A percentile compares a stretch with the other conserved stretches of the same genome.
Conservation (phyloP, 2,329 filamentous ascomycete genomes). For the Xylariaceae sp. region DNA sequence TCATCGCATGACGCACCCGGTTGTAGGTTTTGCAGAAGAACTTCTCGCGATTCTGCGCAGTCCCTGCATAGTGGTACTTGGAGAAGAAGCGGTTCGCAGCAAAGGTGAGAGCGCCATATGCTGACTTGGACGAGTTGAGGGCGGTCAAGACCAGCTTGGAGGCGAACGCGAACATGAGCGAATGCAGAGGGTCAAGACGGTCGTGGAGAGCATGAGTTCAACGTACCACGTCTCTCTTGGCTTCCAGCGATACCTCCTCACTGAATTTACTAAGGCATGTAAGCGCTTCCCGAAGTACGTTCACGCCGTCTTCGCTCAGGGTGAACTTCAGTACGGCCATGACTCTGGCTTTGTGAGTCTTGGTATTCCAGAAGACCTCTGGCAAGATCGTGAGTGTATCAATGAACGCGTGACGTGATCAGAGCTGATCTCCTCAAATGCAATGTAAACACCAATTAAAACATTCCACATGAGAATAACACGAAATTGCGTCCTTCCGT, state of each 20-base stretch:
- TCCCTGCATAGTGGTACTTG: slow-evolving; percentile 61
- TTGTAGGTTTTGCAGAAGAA: slow-evolving; percentile 75
- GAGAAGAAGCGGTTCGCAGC: slow-evolving; percentile 65
- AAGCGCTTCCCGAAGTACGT: slow-evolving; percentile 65
- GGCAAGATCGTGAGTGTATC: not conserved
- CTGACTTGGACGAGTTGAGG: slow-evolving; percentile 74
- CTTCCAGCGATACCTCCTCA: slow-evolving; percentile 72
- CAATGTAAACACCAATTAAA: no score
- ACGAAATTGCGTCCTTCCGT: no score
- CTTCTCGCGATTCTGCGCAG: slow-evolving; percentile 46
- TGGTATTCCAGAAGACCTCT: not conserved
- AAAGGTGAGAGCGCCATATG: slow-evolving; percentile 68
- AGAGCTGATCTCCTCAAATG: not conserved
- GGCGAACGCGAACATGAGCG: slow-evolving; percentile 13
- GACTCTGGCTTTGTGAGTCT: not conserved
- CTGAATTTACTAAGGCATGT: slow-evolving; percentile 74
- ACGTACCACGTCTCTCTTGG: slow-evolving; percentile 58
- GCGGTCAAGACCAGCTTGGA: slow-evolving; percentile 65
- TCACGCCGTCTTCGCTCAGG: slow-evolving; percentile 66
- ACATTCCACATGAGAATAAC: no score
- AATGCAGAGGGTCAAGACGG: not conserved
- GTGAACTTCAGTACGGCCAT: slow-evolving; percentile 68
- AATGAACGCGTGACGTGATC: not conserved
- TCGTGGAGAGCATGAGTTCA: not conserved
- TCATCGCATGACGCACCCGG: slow-evolving; percentile 42